Evolutionary conservation across 73 alveolate genomes (phyloP).

Genomic region (Paramecium primaurelia): DNA sequence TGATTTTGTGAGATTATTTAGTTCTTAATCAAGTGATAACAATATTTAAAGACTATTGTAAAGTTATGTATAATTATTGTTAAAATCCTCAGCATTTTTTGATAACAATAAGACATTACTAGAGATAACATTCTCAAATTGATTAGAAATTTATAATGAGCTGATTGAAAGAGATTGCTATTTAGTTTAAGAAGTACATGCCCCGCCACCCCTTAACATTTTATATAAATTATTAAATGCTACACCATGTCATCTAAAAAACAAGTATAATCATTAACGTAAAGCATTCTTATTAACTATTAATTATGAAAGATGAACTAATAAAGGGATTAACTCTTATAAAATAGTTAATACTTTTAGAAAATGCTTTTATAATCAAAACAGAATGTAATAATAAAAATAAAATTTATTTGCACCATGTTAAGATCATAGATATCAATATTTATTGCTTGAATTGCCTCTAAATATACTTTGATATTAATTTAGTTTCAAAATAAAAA

Average conservation of each 20-base stretch:
- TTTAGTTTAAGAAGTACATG: background rate
- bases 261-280: background rate
- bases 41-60: background rate
- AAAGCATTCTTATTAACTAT: background rate
- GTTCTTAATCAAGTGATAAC: background rate
- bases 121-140: background rate
- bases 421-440: background rate
- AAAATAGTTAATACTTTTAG: background rate
- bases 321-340: background rate
- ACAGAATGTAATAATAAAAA: background rate
- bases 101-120: background rate
- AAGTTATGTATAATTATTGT: background rate
- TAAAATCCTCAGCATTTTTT: background rate
- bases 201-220: constrained; percentile 18
- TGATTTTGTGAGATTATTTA: background rate
- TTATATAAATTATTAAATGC: background rate
- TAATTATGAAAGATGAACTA: background rate
- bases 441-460: background rate
- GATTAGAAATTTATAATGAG: background rate
- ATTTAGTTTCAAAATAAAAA: too few relatives aligned
- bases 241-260: background rate
- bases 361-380: background rate
- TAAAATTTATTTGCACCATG: background rate
- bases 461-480: background rate
- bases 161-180: background rate